Conservation (phyloP, 768 basidiomycete genomes). For the Nevesoporus exiguus region DNA sequence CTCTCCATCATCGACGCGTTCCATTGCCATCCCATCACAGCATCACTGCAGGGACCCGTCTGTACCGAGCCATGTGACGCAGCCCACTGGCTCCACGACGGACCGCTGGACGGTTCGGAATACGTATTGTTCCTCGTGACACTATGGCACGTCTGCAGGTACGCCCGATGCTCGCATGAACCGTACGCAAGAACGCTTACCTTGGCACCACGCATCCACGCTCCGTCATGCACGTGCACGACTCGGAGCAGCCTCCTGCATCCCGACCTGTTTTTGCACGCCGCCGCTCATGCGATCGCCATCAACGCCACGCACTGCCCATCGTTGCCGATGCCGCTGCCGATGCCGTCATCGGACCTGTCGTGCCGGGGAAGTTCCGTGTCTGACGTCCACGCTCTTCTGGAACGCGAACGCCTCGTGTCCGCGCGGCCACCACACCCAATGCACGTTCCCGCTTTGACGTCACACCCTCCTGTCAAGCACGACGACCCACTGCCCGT, state of each 20-base stretch:
- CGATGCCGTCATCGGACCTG: no score
- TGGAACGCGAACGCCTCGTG: not conserved
- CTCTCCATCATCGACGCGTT: not conserved
- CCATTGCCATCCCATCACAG: not conserved
- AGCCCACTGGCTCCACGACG: slow-evolving; percentile 54
- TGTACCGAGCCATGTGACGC: slow-evolving; percentile 27
- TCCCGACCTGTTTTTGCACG: no score
- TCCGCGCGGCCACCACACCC: not conserved
- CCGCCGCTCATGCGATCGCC: no score
- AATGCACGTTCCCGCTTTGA: not conserved
- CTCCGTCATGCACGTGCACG: no score
- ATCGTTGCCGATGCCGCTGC: not conserved
- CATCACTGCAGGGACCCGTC: not conserved
- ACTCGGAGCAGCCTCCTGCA: not conserved
- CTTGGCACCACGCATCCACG: not conserved
- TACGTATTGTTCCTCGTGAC: slow-evolving; percentile 72
- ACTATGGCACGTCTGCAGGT: slow-evolving; percentile 81
- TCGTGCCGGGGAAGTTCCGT: not conserved
- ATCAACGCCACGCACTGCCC: not conserved
- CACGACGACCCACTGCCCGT: no score
- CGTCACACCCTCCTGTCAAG: not conserved
- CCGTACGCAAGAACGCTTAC: not conserved
- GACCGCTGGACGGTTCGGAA: slow-evolving; percentile 52
- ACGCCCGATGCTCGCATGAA: not conserved
- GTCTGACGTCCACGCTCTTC: not conserved